phyloP scores from a whole-genome alignment of 441 rosid genomes.

The Arabidopsis hybrid region DNA sequence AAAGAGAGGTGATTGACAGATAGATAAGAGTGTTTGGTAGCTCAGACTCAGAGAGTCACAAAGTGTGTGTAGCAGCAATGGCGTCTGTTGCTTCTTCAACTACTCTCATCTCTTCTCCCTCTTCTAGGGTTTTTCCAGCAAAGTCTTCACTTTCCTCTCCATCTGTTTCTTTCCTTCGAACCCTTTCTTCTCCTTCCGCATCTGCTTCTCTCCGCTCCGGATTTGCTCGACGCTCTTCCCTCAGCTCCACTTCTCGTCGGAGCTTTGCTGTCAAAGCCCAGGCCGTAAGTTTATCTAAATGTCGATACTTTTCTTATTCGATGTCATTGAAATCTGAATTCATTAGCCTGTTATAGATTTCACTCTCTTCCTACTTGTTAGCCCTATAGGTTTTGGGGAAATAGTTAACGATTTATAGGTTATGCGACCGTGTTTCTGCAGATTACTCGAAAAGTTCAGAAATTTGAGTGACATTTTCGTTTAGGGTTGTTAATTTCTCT shows the following conservation, averaged over 20 bases:
- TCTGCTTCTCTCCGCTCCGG: constrained; percentile 57
- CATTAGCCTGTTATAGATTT: background rate
- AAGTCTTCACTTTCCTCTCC: constrained; percentile 49
- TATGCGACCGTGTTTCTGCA: background rate
- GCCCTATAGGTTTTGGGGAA: background rate
- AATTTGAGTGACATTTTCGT: constrained; percentile 20
- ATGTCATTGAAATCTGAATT: background rate
- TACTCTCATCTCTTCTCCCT: constrained; percentile 58
- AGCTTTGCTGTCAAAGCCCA: constrained; percentile 66
- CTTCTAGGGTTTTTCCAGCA: constrained; percentile 46
- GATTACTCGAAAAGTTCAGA: background rate
- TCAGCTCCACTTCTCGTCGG: constrained; percentile 50
- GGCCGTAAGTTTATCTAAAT: constrained; percentile 49
- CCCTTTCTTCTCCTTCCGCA: constrained; percentile 55
- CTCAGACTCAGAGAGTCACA: background rate
- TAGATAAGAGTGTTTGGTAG: constrained; percentile 24
- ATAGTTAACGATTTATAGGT: background rate
- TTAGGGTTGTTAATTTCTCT: background rate
- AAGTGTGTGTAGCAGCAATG: constrained; percentile 47
- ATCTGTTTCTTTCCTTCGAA: constrained; percentile 48
- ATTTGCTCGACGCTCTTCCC: constrained; percentile 49
- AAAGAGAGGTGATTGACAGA: constrained; percentile 29
- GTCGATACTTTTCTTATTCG: background rate
- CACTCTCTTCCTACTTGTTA: background rate
- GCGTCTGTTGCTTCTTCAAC: constrained; percentile 75